phyloP scores from a whole-genome alignment of 768 basidiomycete genomes.

The Lactarius akahatsu region DNA sequence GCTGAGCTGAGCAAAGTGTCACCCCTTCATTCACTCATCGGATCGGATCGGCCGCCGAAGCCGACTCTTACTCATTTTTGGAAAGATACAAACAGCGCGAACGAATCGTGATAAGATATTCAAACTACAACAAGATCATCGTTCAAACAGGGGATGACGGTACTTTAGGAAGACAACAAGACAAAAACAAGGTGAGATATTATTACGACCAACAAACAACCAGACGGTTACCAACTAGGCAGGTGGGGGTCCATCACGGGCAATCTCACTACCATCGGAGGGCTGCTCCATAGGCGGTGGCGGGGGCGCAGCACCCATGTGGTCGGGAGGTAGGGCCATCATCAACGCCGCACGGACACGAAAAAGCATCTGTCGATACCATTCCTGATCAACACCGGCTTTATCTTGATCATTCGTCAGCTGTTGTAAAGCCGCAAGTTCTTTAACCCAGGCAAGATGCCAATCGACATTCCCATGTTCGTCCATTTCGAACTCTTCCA shows the following conservation, averaged over 20 bases:
- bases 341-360: conserved; percentile 74
- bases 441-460: conserved; percentile 78
- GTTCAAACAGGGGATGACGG: conserved; percentile 4
- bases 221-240: conserved; percentile 15
- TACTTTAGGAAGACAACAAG: neutral
- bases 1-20: neutral
- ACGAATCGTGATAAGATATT: neutral
- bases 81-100: neutral
- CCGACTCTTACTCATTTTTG: conserved; percentile 2
- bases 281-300: conserved; percentile 28
- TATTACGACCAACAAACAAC: neutral
- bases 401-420: conserved; percentile 83
- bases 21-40: neutral
- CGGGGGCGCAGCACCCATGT: conserved; percentile 19
- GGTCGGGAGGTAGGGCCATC: conserved; percentile 38
- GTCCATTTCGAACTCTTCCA: conserved; percentile 68
- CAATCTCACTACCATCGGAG: conserved; percentile 23
- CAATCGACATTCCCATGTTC: conserved; percentile 80
- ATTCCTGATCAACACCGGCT: conserved; percentile 74
- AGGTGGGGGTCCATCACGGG: conserved; percentile 26
- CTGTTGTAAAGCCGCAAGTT: conserved; percentile 70
- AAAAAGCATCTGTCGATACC: conserved; percentile 84
- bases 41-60: conserved; percentile 13
- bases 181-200: neutral
- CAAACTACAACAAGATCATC: conserved; percentile 14